Percentiles rank a stretch among this genome's conserved stretches.
These are phyloP conservation scores for Echinosophora koreensis DNA, from an alignment of 306 rosid genomes.

Conservation along the genomic window DNA sequence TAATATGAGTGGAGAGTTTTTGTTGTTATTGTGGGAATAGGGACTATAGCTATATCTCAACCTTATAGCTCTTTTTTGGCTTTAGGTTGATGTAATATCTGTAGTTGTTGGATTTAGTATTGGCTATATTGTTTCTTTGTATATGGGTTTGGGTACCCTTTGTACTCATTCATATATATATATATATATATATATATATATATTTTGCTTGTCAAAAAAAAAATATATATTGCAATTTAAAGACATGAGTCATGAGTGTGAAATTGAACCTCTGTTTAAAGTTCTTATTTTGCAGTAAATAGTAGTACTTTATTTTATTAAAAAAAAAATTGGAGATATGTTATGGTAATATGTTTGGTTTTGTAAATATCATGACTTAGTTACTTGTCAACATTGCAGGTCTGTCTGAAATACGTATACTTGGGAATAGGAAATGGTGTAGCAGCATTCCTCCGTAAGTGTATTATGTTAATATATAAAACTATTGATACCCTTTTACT, in stretches of 20 bases:
- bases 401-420: slow-evolving; percentile 68
- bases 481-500: not conserved
- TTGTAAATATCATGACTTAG: slow-evolving; percentile 12
- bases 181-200: no score
- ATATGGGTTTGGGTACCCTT: no score
- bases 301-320: no score
- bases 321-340: not conserved
- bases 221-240: slow-evolving; percentile 9
- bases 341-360: not conserved
- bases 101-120: no score
- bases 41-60: no score
- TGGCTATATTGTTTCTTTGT: no score
- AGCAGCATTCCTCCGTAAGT: slow-evolving; percentile 76
- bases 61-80: no score
- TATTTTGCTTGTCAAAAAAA: no score
- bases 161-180: no score
- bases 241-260: not conserved
- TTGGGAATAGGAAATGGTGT: slow-evolving; percentile 59
- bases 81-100: no score
- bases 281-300: not conserved
- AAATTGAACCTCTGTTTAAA: not conserved
- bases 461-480: not conserved
- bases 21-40: no score
- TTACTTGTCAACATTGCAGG: slow-evolving; percentile 55
- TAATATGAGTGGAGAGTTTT: no score